Base-by-base conservation (phyloP, 2,329 filamentous ascomycete genomes). In the Colletotrichum destructivum region DNA sequence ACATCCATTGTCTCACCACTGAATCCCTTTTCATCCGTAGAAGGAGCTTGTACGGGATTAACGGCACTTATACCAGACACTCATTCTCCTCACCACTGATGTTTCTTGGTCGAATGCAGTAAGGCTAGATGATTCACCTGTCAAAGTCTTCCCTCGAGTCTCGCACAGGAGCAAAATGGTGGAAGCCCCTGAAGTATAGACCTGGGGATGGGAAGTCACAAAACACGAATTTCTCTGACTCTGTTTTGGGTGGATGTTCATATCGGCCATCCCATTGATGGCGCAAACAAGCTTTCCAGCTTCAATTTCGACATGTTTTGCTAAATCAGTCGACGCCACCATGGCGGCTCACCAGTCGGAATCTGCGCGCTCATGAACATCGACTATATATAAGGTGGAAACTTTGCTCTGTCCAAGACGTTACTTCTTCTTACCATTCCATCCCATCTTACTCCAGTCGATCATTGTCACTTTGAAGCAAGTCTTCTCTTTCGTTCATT, bases 21-120 rank as follows among this genome's bases (percentile, higher is more conserved):
- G 16, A 46, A 46, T 46, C 42, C 15, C 2, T 18, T 44, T 44
- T 44, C 42, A 44, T 15, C 42, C 42, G 0, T 18, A 4, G 15
- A 18, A 8, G 7, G 31, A 56, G 26, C 18, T 35, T 9, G 5
- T 54, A 38, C 16, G 49, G 40, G 47, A 46, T 67, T 23, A 46
- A 12, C 16, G 21, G 23, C 26, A 40, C 42, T 49, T 26, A 4
- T 35, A 55, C 35, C 57, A 67, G 49, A 67, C 65, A 44, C 13
- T 40, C 49, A 63, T 11, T 2, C 38, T 15, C 57, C 26, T 62
- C 65, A 62, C 57, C 46, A 62, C 57, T 55, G 18, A 44, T 35
- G 13, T 46, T 40, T 44, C 26, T 54, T 35, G 3, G 11, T 12
- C 16, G 18, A 8, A 35, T 35, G 8, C 26, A 18, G 51, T n/a